Percentiles rank a stretch among this genome's conserved stretches.
phyloP scores from a whole-genome alignment of 2,329 filamentous ascomycete species.

The Amauroascus verrucosus region DNA sequence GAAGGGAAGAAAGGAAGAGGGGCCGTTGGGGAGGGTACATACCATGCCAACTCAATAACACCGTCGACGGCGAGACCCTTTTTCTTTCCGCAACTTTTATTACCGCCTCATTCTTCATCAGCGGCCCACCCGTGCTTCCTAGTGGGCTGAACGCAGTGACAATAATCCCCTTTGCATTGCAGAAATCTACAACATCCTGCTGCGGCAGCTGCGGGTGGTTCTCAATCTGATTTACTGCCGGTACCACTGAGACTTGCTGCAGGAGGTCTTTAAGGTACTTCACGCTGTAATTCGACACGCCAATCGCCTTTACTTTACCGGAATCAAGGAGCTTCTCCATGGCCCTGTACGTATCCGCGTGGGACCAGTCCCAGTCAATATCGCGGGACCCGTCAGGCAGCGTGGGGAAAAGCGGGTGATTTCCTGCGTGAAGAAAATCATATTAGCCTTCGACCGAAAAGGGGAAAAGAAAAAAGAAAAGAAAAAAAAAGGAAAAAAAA shows the following conservation, averaged over 20 bases:
- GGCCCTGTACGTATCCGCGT: slow-evolving; percentile 66
- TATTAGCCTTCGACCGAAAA: neutral
- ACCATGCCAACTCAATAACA: slow-evolving; percentile 39
- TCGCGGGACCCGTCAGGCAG: slow-evolving; percentile 63
- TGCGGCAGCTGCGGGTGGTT: slow-evolving; percentile 61
- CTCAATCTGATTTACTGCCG: slow-evolving; percentile 72
- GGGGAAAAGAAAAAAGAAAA: too few species aligned
- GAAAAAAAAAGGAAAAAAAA: too few species aligned
- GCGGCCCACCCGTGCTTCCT: slow-evolving; percentile 35
- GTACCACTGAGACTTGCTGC: slow-evolving; percentile 49
- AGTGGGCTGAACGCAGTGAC: slow-evolving; percentile 43
- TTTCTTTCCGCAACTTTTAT: slow-evolving; percentile 34
- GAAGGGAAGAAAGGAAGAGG: neutral
- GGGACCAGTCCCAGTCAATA: slow-evolving; percentile 57
- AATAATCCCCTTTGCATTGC: slow-evolving; percentile 41
- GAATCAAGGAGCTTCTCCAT: slow-evolving; percentile 50
- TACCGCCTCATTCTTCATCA: slow-evolving; percentile 35
- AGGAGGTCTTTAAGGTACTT: slow-evolving; percentile 47
- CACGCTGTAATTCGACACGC: slow-evolving; percentile 50
- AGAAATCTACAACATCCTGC: slow-evolving; percentile 43
- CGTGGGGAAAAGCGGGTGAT: slow-evolving; percentile 53
- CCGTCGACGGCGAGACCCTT: slow-evolving; percentile 30
- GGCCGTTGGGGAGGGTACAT: too few species aligned
- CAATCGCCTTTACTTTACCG: slow-evolving; percentile 48
- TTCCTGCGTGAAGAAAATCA: slow-evolving; percentile 19